Evolutionary conservation across 768 basidiomycete species (phyloP).

Genomic region (Infundibulicybe gibba): DNA sequence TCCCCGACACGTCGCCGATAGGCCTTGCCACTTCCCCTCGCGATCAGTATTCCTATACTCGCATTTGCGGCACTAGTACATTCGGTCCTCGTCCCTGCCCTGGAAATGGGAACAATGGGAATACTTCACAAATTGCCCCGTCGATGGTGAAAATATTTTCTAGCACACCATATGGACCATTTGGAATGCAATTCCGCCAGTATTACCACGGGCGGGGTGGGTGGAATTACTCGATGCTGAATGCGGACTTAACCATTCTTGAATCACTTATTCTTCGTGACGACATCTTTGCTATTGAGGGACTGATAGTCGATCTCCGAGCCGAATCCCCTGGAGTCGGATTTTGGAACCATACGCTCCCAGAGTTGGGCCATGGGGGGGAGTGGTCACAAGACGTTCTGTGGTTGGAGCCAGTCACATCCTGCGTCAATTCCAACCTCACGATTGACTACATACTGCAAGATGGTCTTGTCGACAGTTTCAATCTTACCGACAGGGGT

Average conservation of each 20-base stretch:
- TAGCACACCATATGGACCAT: slow-evolving; percentile 14
- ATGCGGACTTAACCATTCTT: slow-evolving; percentile 2
- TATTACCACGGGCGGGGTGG: slow-evolving; percentile 11
- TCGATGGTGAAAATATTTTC: slow-evolving; percentile 11
- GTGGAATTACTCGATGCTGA: slow-evolving; percentile 5
- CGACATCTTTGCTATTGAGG: slow-evolving; percentile 13
- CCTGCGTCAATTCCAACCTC: slow-evolving; percentile 18
- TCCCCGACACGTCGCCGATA: slow-evolving; percentile 14
- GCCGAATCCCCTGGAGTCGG: slow-evolving; percentile 13
- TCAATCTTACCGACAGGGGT: slow-evolving; percentile 14
- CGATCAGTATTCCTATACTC: slow-evolving; percentile 9
- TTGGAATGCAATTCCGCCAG: slow-evolving; percentile 15
- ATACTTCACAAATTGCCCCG: slow-evolving; percentile 10
- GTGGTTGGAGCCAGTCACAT: slow-evolving; percentile 18
- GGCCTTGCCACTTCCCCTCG: slow-evolving; percentile 15
- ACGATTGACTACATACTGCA: slow-evolving; percentile 13
- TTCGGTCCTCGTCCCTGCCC: slow-evolving; percentile 10
- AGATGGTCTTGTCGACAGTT: not conserved
- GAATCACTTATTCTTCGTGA: slow-evolving; percentile 14
- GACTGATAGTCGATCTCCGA: slow-evolving; percentile 14
- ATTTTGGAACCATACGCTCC: slow-evolving; percentile 12
- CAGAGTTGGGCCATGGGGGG: slow-evolving; percentile 3
- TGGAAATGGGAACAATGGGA: slow-evolving; percentile 8
- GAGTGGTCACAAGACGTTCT: slow-evolving; percentile 17
- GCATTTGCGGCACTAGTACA: slow-evolving; percentile 13